Percentiles rank a stretch among this genome's conserved stretches.
Conservation (phyloP, 108 stramenopile species). For the Skeletonema grethae region DNA sequence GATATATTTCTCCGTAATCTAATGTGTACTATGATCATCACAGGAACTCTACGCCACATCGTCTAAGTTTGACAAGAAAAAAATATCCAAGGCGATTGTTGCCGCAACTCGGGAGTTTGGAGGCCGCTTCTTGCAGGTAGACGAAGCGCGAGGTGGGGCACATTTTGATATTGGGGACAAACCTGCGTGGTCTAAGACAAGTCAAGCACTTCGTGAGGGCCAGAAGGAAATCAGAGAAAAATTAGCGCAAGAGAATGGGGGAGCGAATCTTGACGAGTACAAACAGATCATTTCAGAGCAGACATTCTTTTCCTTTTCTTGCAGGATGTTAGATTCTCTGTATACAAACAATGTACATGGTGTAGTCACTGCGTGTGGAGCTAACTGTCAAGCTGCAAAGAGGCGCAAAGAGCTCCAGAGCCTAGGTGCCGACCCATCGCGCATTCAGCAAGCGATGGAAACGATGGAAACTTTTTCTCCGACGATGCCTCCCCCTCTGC, state of each 20-base stretch:
- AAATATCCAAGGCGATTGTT: constrained; percentile 80
- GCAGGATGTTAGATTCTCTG: constrained; percentile 30
- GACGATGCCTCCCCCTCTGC: neutral
- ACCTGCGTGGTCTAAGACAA: constrained; percentile 83
- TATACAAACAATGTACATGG: constrained; percentile 16
- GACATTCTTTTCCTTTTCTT: constrained; percentile 31
- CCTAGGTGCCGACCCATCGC: constrained; percentile 12
- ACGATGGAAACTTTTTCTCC: constrained; percentile 10
- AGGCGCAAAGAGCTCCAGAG: constrained; percentile 35
- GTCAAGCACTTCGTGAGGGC: constrained; percentile 88
- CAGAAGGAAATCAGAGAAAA: constrained; percentile 70
- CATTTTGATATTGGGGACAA: constrained; percentile 89
- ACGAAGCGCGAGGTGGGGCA: constrained; percentile 52
- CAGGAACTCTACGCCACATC: constrained; percentile 81
- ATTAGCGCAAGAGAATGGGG: constrained; percentile 58
- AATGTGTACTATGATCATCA: neutral
- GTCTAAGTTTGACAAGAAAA: constrained; percentile 80
- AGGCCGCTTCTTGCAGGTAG: constrained; percentile 63
- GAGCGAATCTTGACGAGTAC: constrained; percentile 25
- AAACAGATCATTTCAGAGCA: constrained; percentile 41
- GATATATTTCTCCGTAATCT: neutral
- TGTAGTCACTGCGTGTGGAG: constrained; percentile 26
- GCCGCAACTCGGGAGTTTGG: constrained; percentile 61
- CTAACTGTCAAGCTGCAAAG: constrained; percentile 32
- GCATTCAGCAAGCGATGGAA: constrained; percentile 22